Evolutionary conservation across 2,329 filamentous ascomycete genomes (phyloP).

Genomic region (Fonsecaea pugnacius): DNA sequence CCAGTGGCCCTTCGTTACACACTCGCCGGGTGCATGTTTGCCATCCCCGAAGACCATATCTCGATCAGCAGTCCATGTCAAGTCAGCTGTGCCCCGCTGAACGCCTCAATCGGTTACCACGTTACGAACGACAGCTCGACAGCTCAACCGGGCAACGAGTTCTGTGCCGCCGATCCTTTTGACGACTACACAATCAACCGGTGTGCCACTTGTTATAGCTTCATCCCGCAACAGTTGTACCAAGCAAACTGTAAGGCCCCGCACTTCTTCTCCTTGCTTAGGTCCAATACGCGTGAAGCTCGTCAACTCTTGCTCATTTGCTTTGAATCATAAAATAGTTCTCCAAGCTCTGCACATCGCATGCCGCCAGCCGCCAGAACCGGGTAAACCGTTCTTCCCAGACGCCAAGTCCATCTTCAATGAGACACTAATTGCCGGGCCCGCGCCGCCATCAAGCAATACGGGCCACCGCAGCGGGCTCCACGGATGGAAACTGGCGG

Average conservation of each 20-base stretch:
- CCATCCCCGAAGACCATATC: constrained; percentile 44
- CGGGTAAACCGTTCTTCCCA: constrained; percentile 47
- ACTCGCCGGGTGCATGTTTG: constrained; percentile 51
- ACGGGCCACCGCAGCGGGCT: constrained; percentile 33
- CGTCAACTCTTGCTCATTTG: not conserved
- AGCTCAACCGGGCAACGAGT: constrained; percentile 42
- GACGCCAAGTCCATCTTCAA: constrained; percentile 49
- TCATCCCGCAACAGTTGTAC: constrained; percentile 47
- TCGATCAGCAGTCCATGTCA: constrained; percentile 50
- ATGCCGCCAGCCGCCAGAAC: constrained; percentile 47
- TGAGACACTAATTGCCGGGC: constrained; percentile 39
- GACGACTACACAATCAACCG: constrained; percentile 48
- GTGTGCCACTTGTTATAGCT: constrained; percentile 51
- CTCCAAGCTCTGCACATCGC: constrained; percentile 53
- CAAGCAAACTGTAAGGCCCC: constrained; percentile 50
- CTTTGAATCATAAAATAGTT: constrained; percentile 40
- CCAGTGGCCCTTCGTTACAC: constrained; percentile 53
- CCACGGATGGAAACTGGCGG: constrained; percentile 41
- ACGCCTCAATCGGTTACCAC: constrained; percentile 37
- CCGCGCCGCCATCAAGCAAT: constrained; percentile 34
- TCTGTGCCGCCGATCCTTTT: constrained; percentile 46
- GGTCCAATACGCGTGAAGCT: too few species aligned
- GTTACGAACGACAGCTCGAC: constrained; percentile 41
- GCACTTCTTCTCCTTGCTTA: constrained; percentile 1
- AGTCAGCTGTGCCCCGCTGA: constrained; percentile 47